phyloP scores from a whole-genome alignment of 2,329 filamentous ascomycete species.

The Fusarium sp. region DNA sequence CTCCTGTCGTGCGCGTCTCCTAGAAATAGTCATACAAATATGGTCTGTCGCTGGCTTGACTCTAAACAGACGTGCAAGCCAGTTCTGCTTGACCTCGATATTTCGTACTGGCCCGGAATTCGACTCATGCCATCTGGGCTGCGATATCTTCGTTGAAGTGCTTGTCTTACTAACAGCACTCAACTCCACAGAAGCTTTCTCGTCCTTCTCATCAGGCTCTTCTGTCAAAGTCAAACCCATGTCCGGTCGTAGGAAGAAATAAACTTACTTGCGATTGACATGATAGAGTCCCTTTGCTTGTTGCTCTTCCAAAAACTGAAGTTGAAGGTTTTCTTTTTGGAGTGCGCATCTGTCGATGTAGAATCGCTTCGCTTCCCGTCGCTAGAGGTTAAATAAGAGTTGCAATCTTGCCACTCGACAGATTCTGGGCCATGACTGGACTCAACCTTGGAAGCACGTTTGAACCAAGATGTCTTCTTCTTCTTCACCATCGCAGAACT shows the following conservation, averaged over 20 bases:
- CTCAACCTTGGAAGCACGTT: slow-evolving; percentile 56
- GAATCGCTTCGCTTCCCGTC: slow-evolving; percentile 44
- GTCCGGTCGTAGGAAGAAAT: not conserved
- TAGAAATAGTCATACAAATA: slow-evolving; percentile 78
- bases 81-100: slow-evolving; percentile 80
- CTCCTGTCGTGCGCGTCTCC: slow-evolving; percentile 79
- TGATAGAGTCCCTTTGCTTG: slow-evolving; percentile 56
- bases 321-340: slow-evolving; percentile 64
- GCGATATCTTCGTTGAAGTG: slow-evolving; percentile 19
- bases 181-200: slow-evolving; percentile 20
- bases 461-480: slow-evolving; percentile 65
- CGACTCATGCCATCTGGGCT: slow-evolving; percentile 49
- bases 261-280: slow-evolving; percentile 59
- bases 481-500: slow-evolving; percentile 48
- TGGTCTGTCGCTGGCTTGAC: slow-evolving; percentile 84
- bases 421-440: slow-evolving; percentile 40
- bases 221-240: slow-evolving; percentile 8
- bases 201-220: slow-evolving; percentile 31
- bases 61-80: slow-evolving; percentile 89
- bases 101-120: slow-evolving; percentile 58
- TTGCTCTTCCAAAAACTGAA: slow-evolving; percentile 67
- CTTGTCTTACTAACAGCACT: slow-evolving; percentile 36
- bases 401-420: slow-evolving; percentile 45
- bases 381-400: slow-evolving; percentile 39
- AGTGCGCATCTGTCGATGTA: slow-evolving; percentile 40